Evolutionary conservation across 441 rosid species (phyloP), one percentile per base, ranked within the genome.

Genomic region (Gossypium schwendimanii): DNA sequence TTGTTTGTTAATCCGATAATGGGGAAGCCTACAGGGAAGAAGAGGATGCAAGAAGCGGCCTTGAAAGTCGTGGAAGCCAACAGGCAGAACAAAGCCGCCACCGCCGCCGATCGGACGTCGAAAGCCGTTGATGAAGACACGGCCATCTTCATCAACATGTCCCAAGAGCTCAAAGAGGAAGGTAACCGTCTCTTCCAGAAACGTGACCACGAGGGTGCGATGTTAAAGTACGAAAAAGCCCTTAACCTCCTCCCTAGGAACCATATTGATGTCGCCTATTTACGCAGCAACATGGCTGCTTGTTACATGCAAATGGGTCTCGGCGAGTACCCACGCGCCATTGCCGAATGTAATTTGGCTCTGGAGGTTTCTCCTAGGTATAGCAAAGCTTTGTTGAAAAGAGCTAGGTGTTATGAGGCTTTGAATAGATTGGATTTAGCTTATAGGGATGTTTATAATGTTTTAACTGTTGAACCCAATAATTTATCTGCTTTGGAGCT

Each of bases 231-330:
- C 63, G 97, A 92, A 73, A 94, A 94, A 75, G 97, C 97, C 72
- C 84, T 94, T 64, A 94, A 91, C 80, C 87, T 94, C 17, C 85
- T 92, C 57, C 98, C 98, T 0, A 83, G 74, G 21, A 92, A 82
- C 64, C 97, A 94, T 31, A 87, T 89, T 41, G 97, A 92, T 70
- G 86, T 88, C 3, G 94, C 96, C 26, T 86, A 88, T 82, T 79
- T 94, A 60, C 88, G 90, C 50, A 89, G 84, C 58, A 87, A 88
- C 49, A 92, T 92, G 97, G 98, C 98, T 20, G 80, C 89, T 63
- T 92, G 97, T 72, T 94, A 89, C 80, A 94, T 92, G 96, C 96
- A 92, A 71, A 78, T 94, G 94, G 98, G 98, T 62, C 73, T 94
- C 5, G 94, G 94, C 14, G 98, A 94, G 86, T 92, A 87, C 14